Conservation (phyloP, 768 basidiomycete species). For the Leccinum boreale region DNA sequence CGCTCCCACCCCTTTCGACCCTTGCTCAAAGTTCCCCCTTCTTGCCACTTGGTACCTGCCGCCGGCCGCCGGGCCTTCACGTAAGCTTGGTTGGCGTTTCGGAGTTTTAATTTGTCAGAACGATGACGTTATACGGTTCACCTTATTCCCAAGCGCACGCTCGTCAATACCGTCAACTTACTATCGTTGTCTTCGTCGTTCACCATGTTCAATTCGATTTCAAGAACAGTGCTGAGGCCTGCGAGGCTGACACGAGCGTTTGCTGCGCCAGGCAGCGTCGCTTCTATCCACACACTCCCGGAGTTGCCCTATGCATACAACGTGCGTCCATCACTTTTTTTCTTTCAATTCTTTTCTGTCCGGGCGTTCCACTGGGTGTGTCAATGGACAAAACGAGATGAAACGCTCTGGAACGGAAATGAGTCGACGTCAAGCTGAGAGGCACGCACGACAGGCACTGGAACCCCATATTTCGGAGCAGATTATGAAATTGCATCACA, state of each 20-base stretch:
- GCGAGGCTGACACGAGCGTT: conserved; percentile 43
- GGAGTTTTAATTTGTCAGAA: no score
- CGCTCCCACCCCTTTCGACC: neutral
- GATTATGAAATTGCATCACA: conserved; percentile 94
- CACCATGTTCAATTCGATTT: conserved; percentile 45
- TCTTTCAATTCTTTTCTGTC: neutral
- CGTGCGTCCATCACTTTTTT: conserved; percentile 37
- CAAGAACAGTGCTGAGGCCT: conserved; percentile 43
- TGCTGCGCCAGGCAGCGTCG: conserved; percentile 36
- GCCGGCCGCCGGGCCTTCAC: neutral
- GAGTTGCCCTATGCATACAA: conserved; percentile 78
- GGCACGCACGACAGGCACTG: conserved; percentile 55
- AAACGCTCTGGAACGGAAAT: neutral
- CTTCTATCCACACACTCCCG: conserved; percentile 70
- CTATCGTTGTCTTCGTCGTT: neutral
- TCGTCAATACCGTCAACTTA: neutral
- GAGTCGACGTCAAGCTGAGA: neutral
- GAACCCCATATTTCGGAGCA: conserved; percentile 89
- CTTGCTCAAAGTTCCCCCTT: no score
- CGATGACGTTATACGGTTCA: conserved; percentile 14
- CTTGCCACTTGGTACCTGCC: neutral
- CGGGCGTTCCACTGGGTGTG: neutral
- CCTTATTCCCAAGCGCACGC: neutral
- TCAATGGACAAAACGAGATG: no score
- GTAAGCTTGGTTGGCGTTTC: neutral